A percentile compares a stretch with the other conserved stretches of the same genome.
These are phyloP conservation scores for Senna siamea DNA, from an alignment of 306 rosid species.

Conservation along the genomic window DNA sequence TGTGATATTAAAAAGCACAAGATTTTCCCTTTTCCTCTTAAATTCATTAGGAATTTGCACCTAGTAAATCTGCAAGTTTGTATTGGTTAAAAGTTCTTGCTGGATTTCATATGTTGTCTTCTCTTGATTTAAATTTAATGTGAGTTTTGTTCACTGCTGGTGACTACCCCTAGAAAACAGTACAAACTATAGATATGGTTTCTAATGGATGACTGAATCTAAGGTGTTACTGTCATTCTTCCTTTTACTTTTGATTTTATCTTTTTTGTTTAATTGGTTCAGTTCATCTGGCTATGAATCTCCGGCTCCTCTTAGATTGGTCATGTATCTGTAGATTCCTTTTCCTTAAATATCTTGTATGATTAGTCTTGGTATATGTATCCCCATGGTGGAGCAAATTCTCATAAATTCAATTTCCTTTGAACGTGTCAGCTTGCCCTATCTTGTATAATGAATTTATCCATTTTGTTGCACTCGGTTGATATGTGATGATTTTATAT, in stretches of 20 bases:
- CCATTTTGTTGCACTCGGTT: conserved; percentile 28
- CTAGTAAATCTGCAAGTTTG: too few species aligned
- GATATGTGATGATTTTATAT: conserved; percentile 4
- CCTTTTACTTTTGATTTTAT: conserved; percentile 1
- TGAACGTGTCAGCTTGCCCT: conserved; percentile 12
- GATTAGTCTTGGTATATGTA: conserved; percentile 4
- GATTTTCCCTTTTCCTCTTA: conserved; percentile 9
- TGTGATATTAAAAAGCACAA: not conserved
- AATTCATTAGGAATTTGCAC: too few species aligned
- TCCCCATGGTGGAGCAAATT: conserved; percentile 16
- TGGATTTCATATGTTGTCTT: conserved; percentile 12
- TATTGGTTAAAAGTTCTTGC: conserved; percentile 1
- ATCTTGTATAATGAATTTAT: not conserved
- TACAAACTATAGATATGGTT: not conserved
- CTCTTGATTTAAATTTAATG: conserved; percentile 29
- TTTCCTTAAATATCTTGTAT: not conserved
- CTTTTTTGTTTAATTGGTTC: conserved; percentile 24
- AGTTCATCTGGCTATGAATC: conserved; percentile 22
- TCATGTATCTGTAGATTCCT: not conserved
- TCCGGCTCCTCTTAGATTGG: conserved; percentile 15
- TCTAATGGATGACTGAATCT: not conserved
- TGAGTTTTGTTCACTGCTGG: conserved; percentile 26
- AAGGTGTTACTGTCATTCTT: conserved; percentile 29
- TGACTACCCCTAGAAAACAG: conserved; percentile 18
- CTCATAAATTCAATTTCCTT: conserved; percentile 17